Percentiles rank a stretch among this genome's conserved stretches.
phyloP scores from a whole-genome alignment of 495 filamentous ascomycete species.

The Lentithecium fluviatile region DNA sequence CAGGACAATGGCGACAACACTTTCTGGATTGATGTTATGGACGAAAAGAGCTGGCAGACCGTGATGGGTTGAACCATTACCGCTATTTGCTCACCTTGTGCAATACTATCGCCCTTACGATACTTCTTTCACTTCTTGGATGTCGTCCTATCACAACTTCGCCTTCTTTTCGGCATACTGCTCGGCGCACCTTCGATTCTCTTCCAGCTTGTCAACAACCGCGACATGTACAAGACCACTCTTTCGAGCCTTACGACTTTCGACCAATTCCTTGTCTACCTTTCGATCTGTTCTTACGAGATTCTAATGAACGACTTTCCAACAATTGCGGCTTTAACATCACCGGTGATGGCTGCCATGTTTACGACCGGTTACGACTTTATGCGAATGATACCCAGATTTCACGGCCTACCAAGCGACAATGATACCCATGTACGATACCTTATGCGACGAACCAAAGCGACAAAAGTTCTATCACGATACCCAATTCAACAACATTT shows the following conservation, averaged over 20 bases:
- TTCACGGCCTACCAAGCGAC: neutral
- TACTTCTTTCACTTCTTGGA: neutral
- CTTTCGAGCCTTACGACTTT: neutral
- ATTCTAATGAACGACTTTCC: constrained; percentile 1
- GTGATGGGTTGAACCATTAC: constrained; percentile 51
- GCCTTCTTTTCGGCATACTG: neutral
- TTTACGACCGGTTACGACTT: neutral
- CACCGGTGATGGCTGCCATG: neutral
- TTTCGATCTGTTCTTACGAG: constrained; percentile 1
- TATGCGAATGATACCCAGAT: neutral
- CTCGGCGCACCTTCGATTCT: neutral
- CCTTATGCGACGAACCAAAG: neutral
- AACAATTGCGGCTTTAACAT: neutral
- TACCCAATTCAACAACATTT: neutral
- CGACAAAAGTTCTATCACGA: neutral
- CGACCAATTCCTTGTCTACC: neutral
- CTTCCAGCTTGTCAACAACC: neutral
- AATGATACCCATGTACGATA: constrained; percentile 1
- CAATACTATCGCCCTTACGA: neutral
- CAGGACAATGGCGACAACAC: constrained; percentile 45
- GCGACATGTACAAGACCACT: neutral
- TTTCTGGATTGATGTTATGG: constrained; percentile 60
- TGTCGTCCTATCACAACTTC: neutral
- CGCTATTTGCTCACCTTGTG: neutral
- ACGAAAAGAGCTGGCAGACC: constrained; percentile 58